Evolutionary conservation across 495 filamentous ascomycete genomes (phyloP).

Genomic region (Annulohypoxylon stygium): DNA sequence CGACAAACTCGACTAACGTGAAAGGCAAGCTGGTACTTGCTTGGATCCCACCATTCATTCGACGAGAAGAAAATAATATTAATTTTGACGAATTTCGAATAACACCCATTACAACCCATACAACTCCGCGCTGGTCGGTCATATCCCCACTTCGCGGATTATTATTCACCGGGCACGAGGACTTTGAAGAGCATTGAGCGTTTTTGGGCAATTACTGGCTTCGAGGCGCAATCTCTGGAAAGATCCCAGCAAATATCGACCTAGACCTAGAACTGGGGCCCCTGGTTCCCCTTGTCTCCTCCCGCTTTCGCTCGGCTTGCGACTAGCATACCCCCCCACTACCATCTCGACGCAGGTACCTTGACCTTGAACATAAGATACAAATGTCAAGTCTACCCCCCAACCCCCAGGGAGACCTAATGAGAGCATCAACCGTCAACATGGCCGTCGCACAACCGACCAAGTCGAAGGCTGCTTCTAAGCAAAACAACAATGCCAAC

Average conservation of each 20-base stretch:
- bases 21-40: constrained; percentile 68
- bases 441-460: constrained; percentile 68
- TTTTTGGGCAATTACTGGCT: constrained; percentile 47
- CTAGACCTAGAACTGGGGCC: constrained; percentile 59
- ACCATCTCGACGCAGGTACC: constrained; percentile 60
- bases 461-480: constrained; percentile 67
- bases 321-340: constrained; percentile 55
- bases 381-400: constrained; percentile 73
- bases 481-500: constrained; percentile 64
- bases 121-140: constrained; percentile 33
- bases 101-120: constrained; percentile 1
- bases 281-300: constrained; percentile 54
- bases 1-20: constrained; percentile 57
- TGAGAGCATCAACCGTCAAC: constrained; percentile 67
- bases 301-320: constrained; percentile 63
- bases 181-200: constrained; percentile 47
- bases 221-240: constrained; percentile 43
- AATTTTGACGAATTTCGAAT: constrained; percentile 52
- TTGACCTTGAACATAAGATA: constrained; percentile 59
- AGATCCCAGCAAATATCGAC: constrained; percentile 49
- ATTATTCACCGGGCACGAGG: constrained; percentile 49
- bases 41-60: constrained; percentile 66
- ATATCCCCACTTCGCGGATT: constrained; percentile 39
- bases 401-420: constrained; percentile 63
- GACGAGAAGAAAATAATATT: constrained; percentile 58